phyloP scores from a whole-genome alignment of 305 asterid genomes.

The Lippia alba region DNA sequence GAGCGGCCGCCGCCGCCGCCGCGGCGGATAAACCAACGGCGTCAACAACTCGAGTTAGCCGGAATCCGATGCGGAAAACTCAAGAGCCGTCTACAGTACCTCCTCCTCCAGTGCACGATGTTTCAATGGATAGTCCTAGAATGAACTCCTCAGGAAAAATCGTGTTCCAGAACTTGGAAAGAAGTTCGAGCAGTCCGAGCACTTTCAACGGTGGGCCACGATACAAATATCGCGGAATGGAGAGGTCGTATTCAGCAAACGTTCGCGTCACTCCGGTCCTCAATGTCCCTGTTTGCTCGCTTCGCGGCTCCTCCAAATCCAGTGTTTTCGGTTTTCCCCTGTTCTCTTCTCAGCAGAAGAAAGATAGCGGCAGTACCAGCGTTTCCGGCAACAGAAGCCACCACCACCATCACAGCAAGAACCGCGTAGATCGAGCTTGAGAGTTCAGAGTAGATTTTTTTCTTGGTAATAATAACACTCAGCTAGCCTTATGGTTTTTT shows the following conservation, averaged over 20 bases:
- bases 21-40: conserved; percentile 47
- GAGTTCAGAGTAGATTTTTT: conserved; percentile 3
- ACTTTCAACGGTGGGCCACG: conserved; percentile 72
- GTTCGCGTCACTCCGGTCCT: conserved; percentile 91
- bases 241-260: conserved; percentile 90
- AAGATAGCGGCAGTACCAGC: conserved; percentile 38
- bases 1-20: conserved; percentile 47
- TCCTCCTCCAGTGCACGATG: conserved; percentile 40
- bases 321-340: conserved; percentile 76
- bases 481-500: conserved; percentile 11
- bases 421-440: conserved; percentile 51
- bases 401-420: conserved; percentile 36
- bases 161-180: conserved; percentile 79
- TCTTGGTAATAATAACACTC: background rate
- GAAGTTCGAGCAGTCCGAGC: conserved; percentile 94
- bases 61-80: conserved; percentile 57
- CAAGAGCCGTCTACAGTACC: conserved; percentile 39
- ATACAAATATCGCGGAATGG: conserved; percentile 75
- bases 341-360: conserved; percentile 69
- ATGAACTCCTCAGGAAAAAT: conserved; percentile 92
- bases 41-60: conserved; percentile 42
- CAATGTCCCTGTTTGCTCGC: conserved; percentile 87
- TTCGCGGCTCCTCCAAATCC: conserved; percentile 70
- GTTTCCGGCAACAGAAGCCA: conserved; percentile 43
- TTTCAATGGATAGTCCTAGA: conserved; percentile 82